Base-by-base conservation (phyloP, 192 early-diverging fungal species). In the Coemansia sp. region DNA sequence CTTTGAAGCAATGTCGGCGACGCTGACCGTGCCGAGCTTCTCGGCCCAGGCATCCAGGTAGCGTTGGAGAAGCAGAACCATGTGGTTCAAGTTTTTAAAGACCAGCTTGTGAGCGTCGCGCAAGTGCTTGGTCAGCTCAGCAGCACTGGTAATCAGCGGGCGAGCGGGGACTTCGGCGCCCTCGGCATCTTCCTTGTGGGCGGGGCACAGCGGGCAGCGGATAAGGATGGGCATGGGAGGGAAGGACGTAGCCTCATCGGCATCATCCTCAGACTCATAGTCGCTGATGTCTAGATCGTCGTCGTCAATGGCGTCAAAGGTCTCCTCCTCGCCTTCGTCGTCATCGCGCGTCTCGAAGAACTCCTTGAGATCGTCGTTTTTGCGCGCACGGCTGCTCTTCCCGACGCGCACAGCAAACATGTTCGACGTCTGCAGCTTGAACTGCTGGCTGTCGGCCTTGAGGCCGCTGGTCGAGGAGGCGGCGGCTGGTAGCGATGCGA, bases 1-100 rank as follows among this genome's bases (percentile, higher is more conserved):
- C 53, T 56, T 56, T 28, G 53, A 34, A 34, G 59, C 56, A 33
- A 66, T 59, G 37, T 48, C 65, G 9, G 50, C 56, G 37, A 31
- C 64, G 0, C 61, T 37, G 26, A 31, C 71, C 0, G 85, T 66
- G 43, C 55, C 57, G 9, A 90, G 63, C 47, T 76, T 72, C 37
- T 83, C 74, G 6, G 91, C 88, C 90, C 91, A 95, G 52, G 86
- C 84, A 37, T 82, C 79, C 21, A 95, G 67, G 72, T 95, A 95
- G 23, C 77, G 70, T 58, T 95, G 90, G 42, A 93, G 62, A 3
- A 86, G 83, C 62, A 93, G 88, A 60, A 89, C 86, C 83, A 92
- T 90, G 60, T 93, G 92, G 61, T 88, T 85, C 14, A 92, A 72
- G 59, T 91, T 87, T 65, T 85, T 85, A 64, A 95, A 88, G 2